phyloP scores from a whole-genome alignment of 2,329 filamentous ascomycete species.

The Exophiala dermatitidis region DNA sequence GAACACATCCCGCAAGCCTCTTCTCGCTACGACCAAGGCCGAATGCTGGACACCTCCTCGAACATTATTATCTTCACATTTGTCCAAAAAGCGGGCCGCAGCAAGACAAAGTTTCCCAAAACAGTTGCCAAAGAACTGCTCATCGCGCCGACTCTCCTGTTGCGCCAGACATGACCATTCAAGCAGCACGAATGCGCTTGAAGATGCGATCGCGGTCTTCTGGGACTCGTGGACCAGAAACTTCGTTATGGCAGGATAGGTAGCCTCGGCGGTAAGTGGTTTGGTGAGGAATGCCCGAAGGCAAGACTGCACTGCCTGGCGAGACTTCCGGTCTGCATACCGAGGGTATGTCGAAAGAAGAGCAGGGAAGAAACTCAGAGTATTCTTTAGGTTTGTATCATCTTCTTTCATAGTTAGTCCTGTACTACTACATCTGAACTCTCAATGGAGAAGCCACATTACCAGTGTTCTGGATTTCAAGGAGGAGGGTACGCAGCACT shows the following conservation, averaged over 20 bases:
- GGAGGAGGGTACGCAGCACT: conserved; percentile 20
- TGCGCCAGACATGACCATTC: conserved; percentile 83
- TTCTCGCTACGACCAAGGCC: conserved; percentile 68
- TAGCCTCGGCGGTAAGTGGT: conserved; percentile 41
- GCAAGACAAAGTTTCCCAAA: conserved; percentile 57
- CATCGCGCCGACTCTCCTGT: conserved; percentile 57
- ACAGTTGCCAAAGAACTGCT: conserved; percentile 51
- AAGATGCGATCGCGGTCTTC: conserved; percentile 69
- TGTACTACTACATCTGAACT: not conserved
- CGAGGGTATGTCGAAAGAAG: conserved; percentile 82
- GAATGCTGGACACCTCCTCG: conserved; percentile 63
- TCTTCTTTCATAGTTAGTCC: conserved; percentile 9
- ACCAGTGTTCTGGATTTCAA: conserved; percentile 17
- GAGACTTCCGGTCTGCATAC: conserved; percentile 78
- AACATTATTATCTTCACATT: conserved; percentile 60
- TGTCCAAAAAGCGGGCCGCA: conserved; percentile 68
- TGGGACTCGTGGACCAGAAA: conserved; percentile 64
- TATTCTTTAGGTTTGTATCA: conserved; percentile 1
- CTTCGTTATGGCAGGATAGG: conserved; percentile 45
- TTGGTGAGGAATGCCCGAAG: conserved; percentile 60
- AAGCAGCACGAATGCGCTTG: conserved; percentile 77
- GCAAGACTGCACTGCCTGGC: conserved; percentile 75
- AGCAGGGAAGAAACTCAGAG: conserved; percentile 8
- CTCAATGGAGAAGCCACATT: not conserved
- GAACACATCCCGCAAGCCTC: conserved; percentile 70